Conservation (phyloP, 306 rosid genomes). For the Quercus bicolor region DNA sequence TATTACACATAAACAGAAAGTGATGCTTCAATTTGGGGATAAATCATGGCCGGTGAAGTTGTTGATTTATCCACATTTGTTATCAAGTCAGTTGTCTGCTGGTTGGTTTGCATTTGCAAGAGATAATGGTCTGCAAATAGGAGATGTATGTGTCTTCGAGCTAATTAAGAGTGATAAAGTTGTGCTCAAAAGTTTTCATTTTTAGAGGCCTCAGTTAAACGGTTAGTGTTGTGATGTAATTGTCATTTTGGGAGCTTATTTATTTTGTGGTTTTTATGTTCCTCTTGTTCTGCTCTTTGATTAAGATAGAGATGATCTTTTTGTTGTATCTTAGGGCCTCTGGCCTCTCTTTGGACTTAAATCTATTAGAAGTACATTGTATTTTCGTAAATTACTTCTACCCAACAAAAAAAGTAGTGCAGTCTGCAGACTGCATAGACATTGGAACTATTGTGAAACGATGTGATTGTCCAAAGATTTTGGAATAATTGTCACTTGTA, state of each 20-base stretch:
- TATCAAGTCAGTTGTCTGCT: not conserved
- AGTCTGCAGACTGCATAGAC: too few species aligned
- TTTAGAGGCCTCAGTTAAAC: not conserved
- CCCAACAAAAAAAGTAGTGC: too few species aligned
- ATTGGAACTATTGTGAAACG: too few species aligned
- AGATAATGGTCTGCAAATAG: not conserved
- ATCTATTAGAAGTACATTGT: too few species aligned
- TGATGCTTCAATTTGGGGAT: not conserved
- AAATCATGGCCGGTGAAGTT: not conserved
- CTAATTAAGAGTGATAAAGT: not conserved
- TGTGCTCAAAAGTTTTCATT: conserved; percentile 14
- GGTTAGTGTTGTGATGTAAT: not conserved
- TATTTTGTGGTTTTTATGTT: not conserved
- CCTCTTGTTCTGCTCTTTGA: not conserved
- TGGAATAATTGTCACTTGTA: too few species aligned
- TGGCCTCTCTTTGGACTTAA: too few species aligned
- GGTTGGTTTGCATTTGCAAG: conserved; percentile 3
- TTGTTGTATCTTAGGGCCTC: too few species aligned
- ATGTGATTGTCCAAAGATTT: too few species aligned
- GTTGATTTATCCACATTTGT: not conserved
- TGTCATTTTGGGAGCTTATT: not conserved
- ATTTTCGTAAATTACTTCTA: too few species aligned
- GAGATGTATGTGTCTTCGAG: not conserved
- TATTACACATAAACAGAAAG: not conserved
- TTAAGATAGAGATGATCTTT: too few species aligned